A percentile compares a stretch with the other conserved stretches of the same genome.
Evolutionary conservation across 2,329 filamentous ascomycete genomes (phyloP).

Genomic region (Acarospora socialis): DNA sequence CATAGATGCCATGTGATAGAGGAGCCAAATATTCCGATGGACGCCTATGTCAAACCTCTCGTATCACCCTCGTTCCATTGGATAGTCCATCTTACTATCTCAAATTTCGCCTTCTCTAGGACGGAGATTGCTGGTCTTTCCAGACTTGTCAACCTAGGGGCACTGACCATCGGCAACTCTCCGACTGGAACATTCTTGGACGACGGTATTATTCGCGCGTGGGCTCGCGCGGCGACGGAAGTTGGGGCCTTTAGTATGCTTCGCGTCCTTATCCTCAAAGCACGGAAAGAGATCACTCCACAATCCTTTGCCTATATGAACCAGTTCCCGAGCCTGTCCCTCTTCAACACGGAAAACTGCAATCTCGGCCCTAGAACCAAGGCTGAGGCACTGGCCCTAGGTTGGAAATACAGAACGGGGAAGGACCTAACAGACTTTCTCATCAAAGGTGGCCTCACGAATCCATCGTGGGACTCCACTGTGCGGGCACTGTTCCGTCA

Average conservation of each 20-base stretch:
- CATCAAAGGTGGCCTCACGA: not conserved
- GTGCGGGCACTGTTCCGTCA: conserved; percentile 3
- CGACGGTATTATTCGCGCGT: conserved; percentile 8
- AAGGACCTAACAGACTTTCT: conserved; percentile 3
- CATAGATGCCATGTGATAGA: conserved; percentile 4
- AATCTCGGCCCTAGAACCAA: conserved; percentile 2
- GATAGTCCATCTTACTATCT: conserved; percentile 10
- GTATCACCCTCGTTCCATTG: conserved; percentile 8
- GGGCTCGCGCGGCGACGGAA: conserved; percentile 6
- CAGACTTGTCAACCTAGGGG: conserved; percentile 8
- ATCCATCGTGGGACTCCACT: conserved; percentile 4
- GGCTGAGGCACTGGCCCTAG: not conserved
- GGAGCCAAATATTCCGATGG: conserved; percentile 3
- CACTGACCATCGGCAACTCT: conserved; percentile 7
- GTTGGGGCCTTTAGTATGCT: conserved; percentile 8
- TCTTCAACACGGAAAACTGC: conserved; percentile 9
- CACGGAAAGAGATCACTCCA: conserved; percentile 6
- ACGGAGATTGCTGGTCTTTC: conserved; percentile 8
- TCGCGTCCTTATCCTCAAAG: conserved; percentile 7
- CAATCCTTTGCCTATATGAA: conserved; percentile 9
- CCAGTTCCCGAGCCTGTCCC: conserved; percentile 8
- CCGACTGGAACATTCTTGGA: conserved; percentile 5
- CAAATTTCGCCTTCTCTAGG: conserved; percentile 8
- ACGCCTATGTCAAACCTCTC: conserved; percentile 7
- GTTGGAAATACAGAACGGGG: conserved; percentile 4